Percentiles rank a stretch among this genome's conserved stretches.
These are phyloP conservation scores for Pythium aquatile DNA, from an alignment of 352 stramenopile genomes.

Conservation along the genomic window DNA sequence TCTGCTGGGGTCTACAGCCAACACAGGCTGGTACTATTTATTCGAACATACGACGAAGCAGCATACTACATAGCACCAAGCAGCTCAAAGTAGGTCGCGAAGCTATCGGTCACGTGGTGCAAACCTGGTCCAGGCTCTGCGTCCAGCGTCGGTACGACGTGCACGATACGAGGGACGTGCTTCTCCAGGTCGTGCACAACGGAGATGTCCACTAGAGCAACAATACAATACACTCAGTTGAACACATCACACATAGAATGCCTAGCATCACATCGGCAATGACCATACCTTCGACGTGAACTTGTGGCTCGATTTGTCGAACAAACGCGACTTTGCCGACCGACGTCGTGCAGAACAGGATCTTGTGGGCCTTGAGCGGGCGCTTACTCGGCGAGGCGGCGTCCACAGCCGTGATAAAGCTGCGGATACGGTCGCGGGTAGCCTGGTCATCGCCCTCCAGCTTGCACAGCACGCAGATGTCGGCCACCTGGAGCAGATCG, in stretches of 20 bases:
- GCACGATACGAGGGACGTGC: conserved; percentile 71
- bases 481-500: conserved; percentile 55
- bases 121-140: conserved; percentile 26
- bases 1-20: neutral
- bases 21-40: neutral
- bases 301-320: conserved; percentile 82
- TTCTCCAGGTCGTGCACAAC: conserved; percentile 67
- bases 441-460: conserved; percentile 32
- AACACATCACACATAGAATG: neutral
- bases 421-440: conserved; percentile 43
- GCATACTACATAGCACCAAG: conserved; percentile 32
- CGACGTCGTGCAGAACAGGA: conserved; percentile 80
- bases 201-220: conserved; percentile 43
- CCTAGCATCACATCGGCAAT: neutral
- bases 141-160: conserved; percentile 41
- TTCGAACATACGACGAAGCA: neutral
- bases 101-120: conserved; percentile 66
- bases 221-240: conserved; percentile 9
- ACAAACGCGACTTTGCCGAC: conserved; percentile 84
- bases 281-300: conserved; percentile 73
- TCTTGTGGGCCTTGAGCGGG: conserved; percentile 55
- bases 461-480: conserved; percentile 69
- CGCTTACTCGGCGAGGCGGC: conserved; percentile 30
- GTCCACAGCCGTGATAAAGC: conserved; percentile 40
- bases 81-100: conserved; percentile 67